Conservation (phyloP, 139 green algal genomes). For the Picochlorum sp. region DNA sequence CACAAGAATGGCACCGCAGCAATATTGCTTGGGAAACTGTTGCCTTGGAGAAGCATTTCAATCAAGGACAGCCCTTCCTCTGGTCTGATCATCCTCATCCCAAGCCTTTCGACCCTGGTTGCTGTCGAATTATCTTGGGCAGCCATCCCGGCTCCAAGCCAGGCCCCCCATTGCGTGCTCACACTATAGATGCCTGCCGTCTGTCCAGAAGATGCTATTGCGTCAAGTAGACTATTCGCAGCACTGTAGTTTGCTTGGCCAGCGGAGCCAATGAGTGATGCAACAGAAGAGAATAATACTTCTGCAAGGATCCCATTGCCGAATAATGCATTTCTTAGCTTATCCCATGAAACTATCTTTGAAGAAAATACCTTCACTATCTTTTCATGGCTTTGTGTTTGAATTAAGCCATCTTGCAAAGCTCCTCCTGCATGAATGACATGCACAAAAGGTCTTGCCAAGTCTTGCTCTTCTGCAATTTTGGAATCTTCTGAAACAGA, state of each 20-base stretch:
- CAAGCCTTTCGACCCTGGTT: constrained; percentile 54
- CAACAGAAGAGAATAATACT: constrained; percentile 47
- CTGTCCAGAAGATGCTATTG: constrained; percentile 6
- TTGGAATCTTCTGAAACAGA: neutral
- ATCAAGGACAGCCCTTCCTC: constrained; percentile 42
- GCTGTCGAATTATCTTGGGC: constrained; percentile 31
- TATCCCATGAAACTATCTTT: neutral
- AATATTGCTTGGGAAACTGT: constrained; percentile 1
- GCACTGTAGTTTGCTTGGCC: constrained; percentile 48
- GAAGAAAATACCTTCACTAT: neutral
- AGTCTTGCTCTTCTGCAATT: neutral
- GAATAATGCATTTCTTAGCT: neutral
- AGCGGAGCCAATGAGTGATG: constrained; percentile 37
- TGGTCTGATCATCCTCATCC: constrained; percentile 47
- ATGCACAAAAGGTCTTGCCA: neutral
- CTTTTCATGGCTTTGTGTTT: neutral
- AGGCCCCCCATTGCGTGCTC: constrained; percentile 47
- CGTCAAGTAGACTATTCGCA: constrained; percentile 43
- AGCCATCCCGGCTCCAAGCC: constrained; percentile 43
- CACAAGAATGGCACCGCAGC: constrained; percentile 30
- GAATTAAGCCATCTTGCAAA: neutral
- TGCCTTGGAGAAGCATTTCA: constrained; percentile 16
- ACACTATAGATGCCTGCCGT: neutral
- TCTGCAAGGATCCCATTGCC: neutral
- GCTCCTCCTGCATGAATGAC: constrained; percentile 1